Percentiles rank a stretch among this genome's conserved stretches.
These are phyloP conservation scores for Pythium brassicae DNA, from an alignment of 352 stramenopile species.

Conservation along the genomic window DNA sequence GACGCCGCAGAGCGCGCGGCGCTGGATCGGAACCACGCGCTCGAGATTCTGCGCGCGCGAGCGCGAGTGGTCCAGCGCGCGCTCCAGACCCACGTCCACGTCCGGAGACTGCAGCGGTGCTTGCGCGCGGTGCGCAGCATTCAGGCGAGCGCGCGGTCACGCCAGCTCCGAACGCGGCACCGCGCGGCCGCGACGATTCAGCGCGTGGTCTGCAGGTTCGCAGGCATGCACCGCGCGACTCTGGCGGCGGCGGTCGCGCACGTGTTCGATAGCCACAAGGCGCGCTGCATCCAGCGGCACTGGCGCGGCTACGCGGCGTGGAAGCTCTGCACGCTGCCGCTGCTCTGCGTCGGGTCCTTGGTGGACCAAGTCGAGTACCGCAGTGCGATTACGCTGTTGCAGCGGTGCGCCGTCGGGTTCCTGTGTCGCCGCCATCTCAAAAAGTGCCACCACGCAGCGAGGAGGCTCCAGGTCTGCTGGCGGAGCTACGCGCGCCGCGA, in stretches of 20 bases:
- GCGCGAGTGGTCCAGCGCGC: constrained; percentile 34
- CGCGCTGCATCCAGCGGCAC: constrained; percentile 20
- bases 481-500: constrained; percentile 7
- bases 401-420: constrained; percentile 34
- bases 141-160: constrained; percentile 10
- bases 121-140: constrained; percentile 20
- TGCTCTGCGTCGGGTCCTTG: constrained; percentile 16
- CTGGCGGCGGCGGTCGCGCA: constrained; percentile 2
- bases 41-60: constrained; percentile 14
- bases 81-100: constrained; percentile 17
- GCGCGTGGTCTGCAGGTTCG: neutral
- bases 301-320: constrained; percentile 32
- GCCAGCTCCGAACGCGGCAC: neutral
- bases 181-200: neutral
- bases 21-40: constrained; percentile 13
- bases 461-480: constrained; percentile 40
- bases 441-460: constrained; percentile 17
- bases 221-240: neutral
- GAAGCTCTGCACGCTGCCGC: constrained; percentile 20
- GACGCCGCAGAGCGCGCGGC: neutral
- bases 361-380: constrained; percentile 48
- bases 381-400: constrained; percentile 35
- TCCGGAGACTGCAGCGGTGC: neutral
- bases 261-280: constrained; percentile 12
- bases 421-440: constrained; percentile 35